Conservation (phyloP, 805 yeast genomes). For the Candida xyloterini region DNA sequence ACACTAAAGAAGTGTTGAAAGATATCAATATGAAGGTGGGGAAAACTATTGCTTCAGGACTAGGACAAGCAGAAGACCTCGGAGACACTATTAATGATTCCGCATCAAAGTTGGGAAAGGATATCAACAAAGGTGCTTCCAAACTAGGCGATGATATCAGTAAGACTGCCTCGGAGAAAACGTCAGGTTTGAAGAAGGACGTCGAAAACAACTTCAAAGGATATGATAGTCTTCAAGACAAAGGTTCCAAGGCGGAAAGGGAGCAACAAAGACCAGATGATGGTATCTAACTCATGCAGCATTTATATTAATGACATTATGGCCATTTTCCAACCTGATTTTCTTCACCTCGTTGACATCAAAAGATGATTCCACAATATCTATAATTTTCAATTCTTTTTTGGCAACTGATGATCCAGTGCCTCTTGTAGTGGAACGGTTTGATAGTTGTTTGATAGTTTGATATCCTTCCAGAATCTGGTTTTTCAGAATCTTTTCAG, state of each 20-base stretch:
- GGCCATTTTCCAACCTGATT: background rate
- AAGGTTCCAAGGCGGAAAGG: slow-evolving; percentile 39
- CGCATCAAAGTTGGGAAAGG: slow-evolving; percentile 8
- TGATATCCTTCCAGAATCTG: slow-evolving; percentile 26
- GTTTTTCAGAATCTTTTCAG: slow-evolving; percentile 20
- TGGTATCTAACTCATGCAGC: slow-evolving; percentile 31
- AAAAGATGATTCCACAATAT: slow-evolving; percentile 23
- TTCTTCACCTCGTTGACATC: slow-evolving; percentile 14
- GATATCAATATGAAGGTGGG: slow-evolving; percentile 35
- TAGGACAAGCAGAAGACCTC: slow-evolving; percentile 36
- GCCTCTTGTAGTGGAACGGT: background rate
- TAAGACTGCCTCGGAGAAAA: slow-evolving; percentile 1
- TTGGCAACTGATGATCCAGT: background rate
- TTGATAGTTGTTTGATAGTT: slow-evolving; percentile 20
- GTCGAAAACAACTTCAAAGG: slow-evolving; percentile 25
- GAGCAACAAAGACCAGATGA: slow-evolving; percentile 49
- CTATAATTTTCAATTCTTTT: slow-evolving; percentile 36
- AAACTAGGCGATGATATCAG: background rate
- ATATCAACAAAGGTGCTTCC: slow-evolving; percentile 11
- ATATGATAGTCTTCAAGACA: slow-evolving; percentile 40
- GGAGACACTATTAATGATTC: slow-evolving; percentile 19
- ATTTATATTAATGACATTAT: background rate
- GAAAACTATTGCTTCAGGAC: slow-evolving; percentile 38
- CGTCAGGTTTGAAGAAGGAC: slow-evolving; percentile 3
- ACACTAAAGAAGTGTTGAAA: slow-evolving; percentile 25